These are phyloP conservation scores for Lachnellula willkommii DNA, from an alignment of 2,329 filamentous ascomycete species.

Conservation along the genomic window DNA sequence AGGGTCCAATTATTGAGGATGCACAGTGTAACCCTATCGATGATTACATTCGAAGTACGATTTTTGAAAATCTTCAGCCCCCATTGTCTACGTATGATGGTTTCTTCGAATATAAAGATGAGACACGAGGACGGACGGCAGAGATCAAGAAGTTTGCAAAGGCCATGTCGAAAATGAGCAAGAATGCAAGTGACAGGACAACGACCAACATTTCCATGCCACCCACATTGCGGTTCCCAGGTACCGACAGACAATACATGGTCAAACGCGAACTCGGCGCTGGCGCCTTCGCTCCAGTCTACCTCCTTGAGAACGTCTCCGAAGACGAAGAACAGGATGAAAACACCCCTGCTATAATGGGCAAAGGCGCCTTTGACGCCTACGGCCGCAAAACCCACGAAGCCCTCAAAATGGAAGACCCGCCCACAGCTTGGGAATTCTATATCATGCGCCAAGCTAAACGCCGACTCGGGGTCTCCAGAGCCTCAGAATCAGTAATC, in stretches of 20 bases:
- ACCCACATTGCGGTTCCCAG: slow-evolving; percentile 63
- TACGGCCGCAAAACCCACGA: slow-evolving; percentile 56
- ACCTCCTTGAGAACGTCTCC: slow-evolving; percentile 73
- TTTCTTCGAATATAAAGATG: slow-evolving; percentile 67
- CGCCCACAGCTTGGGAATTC: slow-evolving; percentile 89
- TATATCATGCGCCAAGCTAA: slow-evolving; percentile 86
- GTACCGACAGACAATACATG: slow-evolving; percentile 62
- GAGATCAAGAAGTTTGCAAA: slow-evolving; percentile 83
- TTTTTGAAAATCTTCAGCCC: slow-evolving; percentile 69
- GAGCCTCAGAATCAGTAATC: slow-evolving; percentile 72
- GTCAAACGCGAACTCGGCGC: slow-evolving; percentile 83
- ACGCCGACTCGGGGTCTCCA: slow-evolving; percentile 65
- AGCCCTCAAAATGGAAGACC: slow-evolving; percentile 91
- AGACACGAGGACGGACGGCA: slow-evolving; percentile 58
- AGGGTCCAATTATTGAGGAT: slow-evolving; percentile 75
- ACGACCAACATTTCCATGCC: slow-evolving; percentile 52
- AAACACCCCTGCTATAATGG: slow-evolving; percentile 46
- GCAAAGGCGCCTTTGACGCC: slow-evolving; percentile 55
- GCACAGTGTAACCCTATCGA: slow-evolving; percentile 85
- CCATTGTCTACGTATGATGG: slow-evolving; percentile 69
- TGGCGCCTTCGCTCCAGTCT: slow-evolving; percentile 92
- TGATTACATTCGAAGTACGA: slow-evolving; percentile 64
- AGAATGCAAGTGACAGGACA: slow-evolving; percentile 49
- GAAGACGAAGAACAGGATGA: slow-evolving; percentile 44
- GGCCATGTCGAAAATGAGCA: slow-evolving; percentile 39